Evolutionary conservation across 805 yeast genomes (phyloP).

Genomic region (Diddensiella caesifluorescens): DNA sequence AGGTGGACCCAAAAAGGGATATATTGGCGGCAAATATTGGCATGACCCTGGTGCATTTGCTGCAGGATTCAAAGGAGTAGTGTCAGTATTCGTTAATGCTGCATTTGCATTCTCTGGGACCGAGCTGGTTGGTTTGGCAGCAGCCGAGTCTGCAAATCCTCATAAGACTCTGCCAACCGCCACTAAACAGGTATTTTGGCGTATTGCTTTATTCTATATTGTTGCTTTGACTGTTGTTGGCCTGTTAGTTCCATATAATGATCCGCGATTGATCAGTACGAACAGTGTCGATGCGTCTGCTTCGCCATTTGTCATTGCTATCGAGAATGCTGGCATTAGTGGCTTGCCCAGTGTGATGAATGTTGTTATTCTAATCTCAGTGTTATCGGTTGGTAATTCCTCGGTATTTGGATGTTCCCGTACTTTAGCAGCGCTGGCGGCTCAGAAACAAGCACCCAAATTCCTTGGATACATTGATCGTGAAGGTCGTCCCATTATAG

Average conservation of each 20-base stretch:
- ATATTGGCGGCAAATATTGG: conserved; percentile 52
- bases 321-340: conserved; percentile 54
- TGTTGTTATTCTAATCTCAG: conserved; percentile 62
- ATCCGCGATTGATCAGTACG: conserved; percentile 41
- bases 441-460: conserved; percentile 58
- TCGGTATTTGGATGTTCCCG: conserved; percentile 68
- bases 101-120: conserved; percentile 64
- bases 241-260: conserved; percentile 58
- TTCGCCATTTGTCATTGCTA: conserved; percentile 76
- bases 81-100: conserved; percentile 60
- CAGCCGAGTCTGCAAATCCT: conserved; percentile 64
- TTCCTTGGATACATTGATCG: conserved; percentile 57
- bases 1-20: conserved; percentile 46
- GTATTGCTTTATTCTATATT: conserved; percentile 61
- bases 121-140: conserved; percentile 60
- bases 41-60: conserved; percentile 63
- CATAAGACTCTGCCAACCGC: conserved; percentile 58
- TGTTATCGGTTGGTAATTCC: conserved; percentile 67
- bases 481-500: conserved; percentile 61
- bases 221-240: conserved; percentile 47
- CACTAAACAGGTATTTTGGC: conserved; percentile 69
- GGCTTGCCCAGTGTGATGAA: conserved; percentile 64
- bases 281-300: conserved; percentile 56
- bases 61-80: conserved; percentile 56
- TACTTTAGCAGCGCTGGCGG: conserved; percentile 57